Conservation (phyloP, 345 rosid species). For the Ceriops tagal region DNA sequence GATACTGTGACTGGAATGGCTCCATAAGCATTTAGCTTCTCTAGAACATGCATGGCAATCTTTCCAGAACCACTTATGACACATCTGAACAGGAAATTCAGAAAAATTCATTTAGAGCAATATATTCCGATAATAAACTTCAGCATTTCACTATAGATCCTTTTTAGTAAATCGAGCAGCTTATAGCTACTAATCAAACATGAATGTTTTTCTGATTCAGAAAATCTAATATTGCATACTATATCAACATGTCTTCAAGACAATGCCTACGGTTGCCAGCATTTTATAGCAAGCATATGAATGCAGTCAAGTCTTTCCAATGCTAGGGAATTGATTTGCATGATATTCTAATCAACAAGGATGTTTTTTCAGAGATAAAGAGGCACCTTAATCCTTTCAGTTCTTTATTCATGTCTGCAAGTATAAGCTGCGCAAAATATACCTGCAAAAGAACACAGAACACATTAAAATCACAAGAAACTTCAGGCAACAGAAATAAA, state of each 20-base stretch:
- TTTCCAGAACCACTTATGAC: conserved; percentile 96
- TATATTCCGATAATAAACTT: conserved; percentile 4
- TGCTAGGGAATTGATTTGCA: not conserved
- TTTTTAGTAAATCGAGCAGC: not conserved
- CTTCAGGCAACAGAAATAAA: not conserved
- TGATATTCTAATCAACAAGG: not conserved
- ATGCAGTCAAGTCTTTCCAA: not conserved
- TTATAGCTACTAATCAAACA: not conserved
- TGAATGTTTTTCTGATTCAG: not conserved
- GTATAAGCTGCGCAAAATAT: conserved; percentile 90
- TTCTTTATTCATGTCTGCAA: conserved; percentile 92
- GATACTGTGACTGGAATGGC: conserved; percentile 89
- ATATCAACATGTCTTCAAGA: not conserved
- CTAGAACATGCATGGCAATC: conserved; percentile 97
- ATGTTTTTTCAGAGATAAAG: conserved; percentile 11
- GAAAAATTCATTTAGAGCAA: conserved; percentile 11
- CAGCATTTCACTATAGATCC: not conserved
- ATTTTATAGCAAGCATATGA: too few species aligned
- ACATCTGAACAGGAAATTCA: conserved; percentile 51
- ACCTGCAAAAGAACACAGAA: conserved; percentile 56
- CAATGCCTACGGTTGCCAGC: not conserved
- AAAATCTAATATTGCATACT: conserved; percentile 4
- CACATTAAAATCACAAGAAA: conserved; percentile 16
- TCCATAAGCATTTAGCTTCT: conserved; percentile 94
- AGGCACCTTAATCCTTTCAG: conserved; percentile 86